A percentile compares a stretch with the other conserved stretches of the same genome.
Evolutionary conservation across 257 asterid species (phyloP).

Genomic region (Solanum pennellii): DNA sequence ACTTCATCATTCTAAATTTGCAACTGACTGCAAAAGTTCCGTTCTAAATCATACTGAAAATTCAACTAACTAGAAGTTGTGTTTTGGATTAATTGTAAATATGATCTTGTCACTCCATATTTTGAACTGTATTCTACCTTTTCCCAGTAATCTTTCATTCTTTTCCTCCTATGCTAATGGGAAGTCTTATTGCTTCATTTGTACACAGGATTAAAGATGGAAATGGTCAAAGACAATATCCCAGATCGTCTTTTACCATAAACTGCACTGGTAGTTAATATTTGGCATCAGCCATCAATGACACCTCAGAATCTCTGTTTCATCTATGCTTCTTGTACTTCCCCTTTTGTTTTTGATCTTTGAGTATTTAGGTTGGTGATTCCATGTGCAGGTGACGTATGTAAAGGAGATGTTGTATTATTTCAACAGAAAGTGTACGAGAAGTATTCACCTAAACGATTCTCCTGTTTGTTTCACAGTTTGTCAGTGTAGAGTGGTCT

Average conservation of each 20-base stretch:
- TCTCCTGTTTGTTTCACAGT: neutral
- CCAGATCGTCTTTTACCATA: constrained; percentile 53
- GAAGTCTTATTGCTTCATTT: constrained; percentile 3
- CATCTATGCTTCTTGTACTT: constrained; percentile 1
- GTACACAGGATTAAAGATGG: constrained; percentile 52
- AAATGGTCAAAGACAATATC: constrained; percentile 44
- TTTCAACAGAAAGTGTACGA: constrained; percentile 56
- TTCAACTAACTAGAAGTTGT: neutral
- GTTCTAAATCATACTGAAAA: neutral
- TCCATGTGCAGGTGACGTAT: constrained; percentile 52
- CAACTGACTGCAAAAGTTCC: neutral
- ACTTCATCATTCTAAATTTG: neutral
- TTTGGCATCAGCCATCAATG: neutral
- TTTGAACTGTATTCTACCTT: neutral
- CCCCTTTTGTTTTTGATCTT: neutral
- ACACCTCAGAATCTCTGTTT: neutral
- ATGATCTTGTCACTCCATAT: neutral
- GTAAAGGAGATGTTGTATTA: constrained; percentile 72
- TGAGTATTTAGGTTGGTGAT: neutral
- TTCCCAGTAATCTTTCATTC: neutral
- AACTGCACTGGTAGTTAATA: constrained; percentile 54
- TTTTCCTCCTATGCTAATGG: neutral
- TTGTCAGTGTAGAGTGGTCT: neutral
- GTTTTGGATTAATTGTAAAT: neutral
- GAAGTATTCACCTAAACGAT: constrained; percentile 14